Evolutionary conservation across 768 basidiomycete genomes (phyloP), one percentile per base, ranked within the genome.

Genomic region (Boletellus emodensis): DNA sequence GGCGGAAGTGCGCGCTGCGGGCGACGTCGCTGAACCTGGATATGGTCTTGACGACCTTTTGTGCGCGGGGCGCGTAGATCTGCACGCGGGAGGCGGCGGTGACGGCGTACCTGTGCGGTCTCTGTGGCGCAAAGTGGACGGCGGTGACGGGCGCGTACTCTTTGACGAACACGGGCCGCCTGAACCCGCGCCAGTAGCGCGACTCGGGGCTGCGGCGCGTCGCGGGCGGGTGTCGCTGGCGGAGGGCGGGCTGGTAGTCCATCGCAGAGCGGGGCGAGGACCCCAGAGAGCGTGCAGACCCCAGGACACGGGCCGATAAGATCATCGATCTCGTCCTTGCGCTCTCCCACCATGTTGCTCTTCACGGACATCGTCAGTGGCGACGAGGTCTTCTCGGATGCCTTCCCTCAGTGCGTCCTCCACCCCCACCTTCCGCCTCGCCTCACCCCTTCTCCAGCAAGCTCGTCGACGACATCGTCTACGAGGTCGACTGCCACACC

Each of bases 1-100:
- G 80, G 44, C 96, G 83, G 49, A 99, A 93, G 59, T 81, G 80
- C 4, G 88, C 96, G 59, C 88, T 87, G 51, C 94, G 76, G 1
- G 95, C 94, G 33, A 94, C 86, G 63, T 98, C 96, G 68, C 96
- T 97, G 75, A 99, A 99, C 35, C 96, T 78, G 26, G 94, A 88
- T 49, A 99, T 92, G 2, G 91, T 95, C 77, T 98, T 98, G 14
- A 85, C 90, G 48, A 97, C 83, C 69, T 94, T 94, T 71, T 97
- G 94, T 3, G 95, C 98, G 46, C 92, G 85, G 13, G 94, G 93
- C 3, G 93, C 90, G 70, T 97, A 97, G 63, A 98, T 87, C 70
- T 98, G 90, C 1, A 99, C 84, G 56, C 94, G 78, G 1, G 94
- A 89, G 0, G 92, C 93, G 2, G 94, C 90, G 24, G 94, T 96